Evolutionary conservation across 1,284 basidiomycete species (phyloP).

Genomic region (Rhodotorula glutinis): DNA sequence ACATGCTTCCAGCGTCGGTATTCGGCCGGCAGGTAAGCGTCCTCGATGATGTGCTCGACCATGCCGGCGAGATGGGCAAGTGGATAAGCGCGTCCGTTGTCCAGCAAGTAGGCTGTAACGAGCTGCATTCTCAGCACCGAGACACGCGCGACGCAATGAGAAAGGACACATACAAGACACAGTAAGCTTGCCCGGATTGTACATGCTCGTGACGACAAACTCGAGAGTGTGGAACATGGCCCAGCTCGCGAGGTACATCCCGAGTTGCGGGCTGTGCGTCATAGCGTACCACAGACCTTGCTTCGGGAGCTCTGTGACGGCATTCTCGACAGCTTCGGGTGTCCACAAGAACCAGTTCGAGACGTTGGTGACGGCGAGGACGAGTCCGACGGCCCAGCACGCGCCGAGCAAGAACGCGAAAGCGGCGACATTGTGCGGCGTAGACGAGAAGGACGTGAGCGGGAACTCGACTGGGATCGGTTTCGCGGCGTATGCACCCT

Average conservation of each 20-base stretch:
- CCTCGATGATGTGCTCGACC: conserved; percentile 69
- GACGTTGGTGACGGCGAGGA: conserved; percentile 21
- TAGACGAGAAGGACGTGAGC: conserved; percentile 42
- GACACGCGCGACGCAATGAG: rapidly evolving
- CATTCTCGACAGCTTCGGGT: background rate
- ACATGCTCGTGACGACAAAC: conserved; percentile 91
- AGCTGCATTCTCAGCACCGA: background rate
- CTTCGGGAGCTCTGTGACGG: background rate
- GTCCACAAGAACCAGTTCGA: conserved; percentile 24
- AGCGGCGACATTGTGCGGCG: conserved; percentile 42
- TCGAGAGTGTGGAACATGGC: conserved; percentile 88
- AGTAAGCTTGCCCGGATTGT: conserved; percentile 87
- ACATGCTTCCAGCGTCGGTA: conserved; percentile 38
- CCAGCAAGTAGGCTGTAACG: conserved; percentile 75
- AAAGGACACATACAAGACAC: conserved; percentile 71
- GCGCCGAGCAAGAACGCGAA: conserved; percentile 43
- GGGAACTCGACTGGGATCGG: conserved; percentile 34
- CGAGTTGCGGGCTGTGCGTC: conserved; percentile 64
- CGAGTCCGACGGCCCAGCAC: conserved; percentile 35
- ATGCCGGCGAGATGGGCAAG: conserved; percentile 76
- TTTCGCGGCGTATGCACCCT: background rate
- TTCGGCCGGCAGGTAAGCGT: conserved; percentile 34
- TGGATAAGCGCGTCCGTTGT: conserved; percentile 84
- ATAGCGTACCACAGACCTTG: conserved; percentile 16
- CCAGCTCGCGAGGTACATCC: conserved; percentile 76